Percentiles rank a stretch among this genome's conserved stretches.
These are phyloP conservation scores for Pseudovirgaria hyperparasitica DNA, from an alignment of 2,329 filamentous ascomycete genomes.

Conservation along the genomic window DNA sequence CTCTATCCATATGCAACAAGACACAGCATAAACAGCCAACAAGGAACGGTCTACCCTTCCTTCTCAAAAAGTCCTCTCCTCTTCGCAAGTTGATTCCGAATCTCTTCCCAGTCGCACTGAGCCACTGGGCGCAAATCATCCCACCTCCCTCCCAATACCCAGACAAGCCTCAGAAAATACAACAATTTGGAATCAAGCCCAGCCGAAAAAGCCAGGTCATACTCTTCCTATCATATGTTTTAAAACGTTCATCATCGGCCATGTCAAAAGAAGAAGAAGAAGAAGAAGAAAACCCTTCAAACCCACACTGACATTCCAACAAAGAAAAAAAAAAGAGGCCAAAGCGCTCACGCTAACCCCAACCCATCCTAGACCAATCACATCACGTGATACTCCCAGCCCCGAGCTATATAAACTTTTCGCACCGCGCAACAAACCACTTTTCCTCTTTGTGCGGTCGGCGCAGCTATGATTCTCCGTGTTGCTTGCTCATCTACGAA, in stretches of 20 bases:
- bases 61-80: not conserved
- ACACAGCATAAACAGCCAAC: conserved; percentile 1
- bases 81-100: too few relatives aligned
- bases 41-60: not conserved
- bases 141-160: not conserved
- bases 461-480: conserved; percentile 57
- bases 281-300: conserved; percentile 6
- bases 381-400: not conserved
- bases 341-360: not conserved
- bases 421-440: conserved; percentile 10
- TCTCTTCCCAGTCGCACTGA: too few relatives aligned
- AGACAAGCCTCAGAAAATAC: conserved; percentile 22
- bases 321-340: conserved; percentile 2
- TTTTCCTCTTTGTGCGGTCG: conserved; percentile 69
- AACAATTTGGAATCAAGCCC: conserved; percentile 22
- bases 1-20: not conserved
- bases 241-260: conserved; percentile 23
- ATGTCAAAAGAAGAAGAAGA: conserved; percentile 15
- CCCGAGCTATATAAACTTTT: conserved; percentile 10
- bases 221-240: conserved; percentile 28
- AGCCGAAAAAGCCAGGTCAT: conserved; percentile 19
- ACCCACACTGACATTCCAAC: conserved; percentile 1
- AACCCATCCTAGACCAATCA: not conserved
- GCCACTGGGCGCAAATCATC: conserved; percentile 1
- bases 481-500: conserved; percentile 55